phyloP scores from a whole-genome alignment of 495 filamentous ascomycete species.

The Penicillium paxilli region DNA sequence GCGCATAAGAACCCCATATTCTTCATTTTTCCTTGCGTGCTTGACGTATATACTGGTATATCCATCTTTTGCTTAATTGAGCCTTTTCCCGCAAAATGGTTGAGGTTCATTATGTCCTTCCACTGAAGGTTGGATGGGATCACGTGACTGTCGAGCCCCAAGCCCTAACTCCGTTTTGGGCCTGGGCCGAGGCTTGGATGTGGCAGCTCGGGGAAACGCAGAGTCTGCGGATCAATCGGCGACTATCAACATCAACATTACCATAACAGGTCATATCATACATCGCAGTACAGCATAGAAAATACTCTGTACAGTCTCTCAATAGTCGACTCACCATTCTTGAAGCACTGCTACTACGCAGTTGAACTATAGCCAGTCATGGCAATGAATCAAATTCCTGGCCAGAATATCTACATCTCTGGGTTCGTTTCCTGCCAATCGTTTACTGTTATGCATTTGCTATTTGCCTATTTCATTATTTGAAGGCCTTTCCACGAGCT shows the following conservation, averaged over 20 bases:
- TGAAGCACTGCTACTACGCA: no score
- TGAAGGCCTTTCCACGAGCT: no score
- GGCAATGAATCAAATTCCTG: conserved; percentile 58
- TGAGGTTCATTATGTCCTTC: no score
- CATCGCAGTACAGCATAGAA: neutral
- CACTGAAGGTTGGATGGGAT: no score
- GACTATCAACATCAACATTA: neutral
- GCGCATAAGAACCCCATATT: no score
- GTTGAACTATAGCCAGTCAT: no score
- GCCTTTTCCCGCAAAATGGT: no score
- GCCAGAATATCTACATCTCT: conserved; percentile 78
- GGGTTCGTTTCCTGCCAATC: conserved; percentile 58
- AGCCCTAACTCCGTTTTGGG: neutral
- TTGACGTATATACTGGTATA: no score
- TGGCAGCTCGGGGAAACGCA: neutral
- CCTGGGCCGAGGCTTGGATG: conserved; percentile 18
- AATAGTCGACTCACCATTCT: no score
- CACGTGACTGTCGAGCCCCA: neutral
- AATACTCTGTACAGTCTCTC: neutral
- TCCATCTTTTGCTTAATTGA: no score
- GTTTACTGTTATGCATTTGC: conserved; percentile 1
- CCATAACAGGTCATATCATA: neutral
- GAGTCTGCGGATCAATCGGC: neutral
- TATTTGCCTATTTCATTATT: neutral
- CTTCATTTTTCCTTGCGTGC: no score